phyloP scores from a whole-genome alignment of 441 rosid species.

The Populus hybrid region DNA sequence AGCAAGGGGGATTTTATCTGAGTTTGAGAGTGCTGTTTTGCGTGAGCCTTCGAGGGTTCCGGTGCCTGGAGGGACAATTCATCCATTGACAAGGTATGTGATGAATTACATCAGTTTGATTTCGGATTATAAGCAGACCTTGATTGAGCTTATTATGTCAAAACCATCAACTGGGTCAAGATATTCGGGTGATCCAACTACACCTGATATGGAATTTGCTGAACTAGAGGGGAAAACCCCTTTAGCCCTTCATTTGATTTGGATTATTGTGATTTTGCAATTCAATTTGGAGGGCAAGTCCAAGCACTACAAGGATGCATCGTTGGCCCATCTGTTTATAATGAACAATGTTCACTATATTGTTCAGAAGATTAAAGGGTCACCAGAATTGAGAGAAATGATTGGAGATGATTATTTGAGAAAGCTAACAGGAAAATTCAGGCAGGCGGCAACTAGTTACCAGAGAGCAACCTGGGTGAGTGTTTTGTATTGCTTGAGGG shows the following conservation, averaged over 20 bases:
- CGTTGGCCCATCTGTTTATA: slow-evolving; percentile 78
- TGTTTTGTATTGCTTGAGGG: slow-evolving; percentile 67
- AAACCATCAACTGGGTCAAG: slow-evolving; percentile 71
- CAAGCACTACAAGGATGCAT: slow-evolving; percentile 66
- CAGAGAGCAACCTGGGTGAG: slow-evolving; percentile 90
- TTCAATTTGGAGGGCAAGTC: slow-evolving; percentile 70
- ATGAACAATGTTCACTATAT: slow-evolving; percentile 97
- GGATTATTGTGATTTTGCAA: slow-evolving; percentile 83
- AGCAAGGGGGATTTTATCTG: slow-evolving; percentile 71
- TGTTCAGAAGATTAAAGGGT: slow-evolving; percentile 71
- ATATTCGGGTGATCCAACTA: slow-evolving; percentile 57
- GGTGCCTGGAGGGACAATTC: slow-evolving; percentile 75
- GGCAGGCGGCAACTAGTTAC: slow-evolving; percentile 72
- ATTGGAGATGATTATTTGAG: slow-evolving; percentile 77
- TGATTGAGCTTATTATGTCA: slow-evolving; percentile 70
- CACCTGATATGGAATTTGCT: slow-evolving; percentile 62
- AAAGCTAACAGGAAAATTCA: slow-evolving; percentile 61
- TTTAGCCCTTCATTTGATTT: slow-evolving; percentile 71
- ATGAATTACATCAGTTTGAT: slow-evolving; percentile 81
- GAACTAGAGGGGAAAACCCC: slow-evolving; percentile 66
- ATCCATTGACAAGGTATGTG: slow-evolving; percentile 88
- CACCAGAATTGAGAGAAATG: slow-evolving; percentile 55
- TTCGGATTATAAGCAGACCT: slow-evolving; percentile 76
- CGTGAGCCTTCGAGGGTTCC: slow-evolving; percentile 51
- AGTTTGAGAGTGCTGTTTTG: slow-evolving; percentile 76